These are phyloP conservation scores for Stachybotrys echinatus DNA, from an alignment of 2,329 filamentous ascomycete genomes.

Conservation along the genomic window DNA sequence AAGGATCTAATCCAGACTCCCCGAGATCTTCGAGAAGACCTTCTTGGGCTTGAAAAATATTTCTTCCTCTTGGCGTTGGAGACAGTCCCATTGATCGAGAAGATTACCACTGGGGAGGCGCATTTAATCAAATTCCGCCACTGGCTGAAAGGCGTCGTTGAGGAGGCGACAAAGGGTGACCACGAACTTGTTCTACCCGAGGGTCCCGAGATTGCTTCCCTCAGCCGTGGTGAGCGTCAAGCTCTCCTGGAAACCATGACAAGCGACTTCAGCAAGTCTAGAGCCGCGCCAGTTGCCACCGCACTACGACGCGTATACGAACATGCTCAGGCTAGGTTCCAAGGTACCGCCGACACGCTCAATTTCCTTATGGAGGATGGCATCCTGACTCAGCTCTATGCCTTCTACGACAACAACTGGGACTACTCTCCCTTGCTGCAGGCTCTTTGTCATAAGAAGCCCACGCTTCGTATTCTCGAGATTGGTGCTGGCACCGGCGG, in stretches of 20 bases:
- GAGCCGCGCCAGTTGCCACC: neutral
- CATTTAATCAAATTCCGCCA: too few species aligned
- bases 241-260: too few species aligned
- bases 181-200: too few species aligned
- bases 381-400: neutral
- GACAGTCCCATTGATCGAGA: neutral
- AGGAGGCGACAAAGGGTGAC: too few species aligned
- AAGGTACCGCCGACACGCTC: neutral
- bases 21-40: neutral
- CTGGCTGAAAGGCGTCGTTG: too few species aligned
- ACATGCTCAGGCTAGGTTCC: neutral
- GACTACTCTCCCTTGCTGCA: neutral
- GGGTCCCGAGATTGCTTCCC: neutral
- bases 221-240: too few species aligned
- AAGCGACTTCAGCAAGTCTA: too few species aligned
- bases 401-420: neutral
- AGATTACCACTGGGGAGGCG: too few species aligned
- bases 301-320: neutral
- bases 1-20: neutral
- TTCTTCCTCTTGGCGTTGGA: neutral
- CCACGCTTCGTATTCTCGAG: neutral
- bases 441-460: neutral
- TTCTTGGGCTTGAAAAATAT: neutral
- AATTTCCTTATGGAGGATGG: neutral
- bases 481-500: constrained; percentile 2